These are phyloP conservation scores for Neonectria ditissima DNA, from an alignment of 2,329 filamentous ascomycete genomes.

Conservation along the genomic window DNA sequence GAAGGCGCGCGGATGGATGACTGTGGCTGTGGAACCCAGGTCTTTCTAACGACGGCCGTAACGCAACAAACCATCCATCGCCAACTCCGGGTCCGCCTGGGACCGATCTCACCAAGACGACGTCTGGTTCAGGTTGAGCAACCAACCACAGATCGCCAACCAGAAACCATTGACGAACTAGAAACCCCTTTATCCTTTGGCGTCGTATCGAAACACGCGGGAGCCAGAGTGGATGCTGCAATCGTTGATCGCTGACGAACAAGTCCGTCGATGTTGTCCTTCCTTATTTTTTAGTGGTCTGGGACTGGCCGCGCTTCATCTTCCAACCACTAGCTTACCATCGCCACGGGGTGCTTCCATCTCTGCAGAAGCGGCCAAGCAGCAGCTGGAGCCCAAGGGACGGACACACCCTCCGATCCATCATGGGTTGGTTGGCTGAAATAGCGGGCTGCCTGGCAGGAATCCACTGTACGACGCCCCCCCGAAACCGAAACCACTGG, in stretches of 20 bases:
- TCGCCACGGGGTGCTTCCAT: slow-evolving; percentile 39
- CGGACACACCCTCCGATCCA: slow-evolving; percentile 2
- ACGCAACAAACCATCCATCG: slow-evolving; percentile 11
- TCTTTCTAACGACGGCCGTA: slow-evolving; percentile 8
- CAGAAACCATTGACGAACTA: slow-evolving; percentile 2
- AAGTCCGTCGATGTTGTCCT: slow-evolving; percentile 26
- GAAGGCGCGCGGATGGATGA: not conserved
- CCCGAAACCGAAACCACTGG: slow-evolving; percentile 34
- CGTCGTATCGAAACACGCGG: slow-evolving; percentile 1
- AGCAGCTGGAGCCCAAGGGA: not conserved
- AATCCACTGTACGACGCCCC: slow-evolving; percentile 15
- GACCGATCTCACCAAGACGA: slow-evolving; percentile 3
- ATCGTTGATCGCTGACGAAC: slow-evolving; percentile 40
- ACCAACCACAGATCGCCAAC: slow-evolving; percentile 2
- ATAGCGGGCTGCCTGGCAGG: slow-evolving; percentile 12
- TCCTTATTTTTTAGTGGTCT: slow-evolving; percentile 18
- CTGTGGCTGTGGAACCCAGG: slow-evolving; percentile 3
- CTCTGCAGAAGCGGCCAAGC: slow-evolving; percentile 9
- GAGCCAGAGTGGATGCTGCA: slow-evolving; percentile 26
- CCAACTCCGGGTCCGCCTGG: slow-evolving; percentile 9
- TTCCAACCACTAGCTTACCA: slow-evolving; percentile 41
- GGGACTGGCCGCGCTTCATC: slow-evolving; percentile 37
- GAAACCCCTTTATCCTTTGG: slow-evolving; percentile 10
- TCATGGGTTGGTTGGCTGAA: slow-evolving; percentile 13
- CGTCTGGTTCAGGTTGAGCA: not conserved